Conservation (phyloP, 306 rosid species). For the Crataegus laevigata region DNA sequence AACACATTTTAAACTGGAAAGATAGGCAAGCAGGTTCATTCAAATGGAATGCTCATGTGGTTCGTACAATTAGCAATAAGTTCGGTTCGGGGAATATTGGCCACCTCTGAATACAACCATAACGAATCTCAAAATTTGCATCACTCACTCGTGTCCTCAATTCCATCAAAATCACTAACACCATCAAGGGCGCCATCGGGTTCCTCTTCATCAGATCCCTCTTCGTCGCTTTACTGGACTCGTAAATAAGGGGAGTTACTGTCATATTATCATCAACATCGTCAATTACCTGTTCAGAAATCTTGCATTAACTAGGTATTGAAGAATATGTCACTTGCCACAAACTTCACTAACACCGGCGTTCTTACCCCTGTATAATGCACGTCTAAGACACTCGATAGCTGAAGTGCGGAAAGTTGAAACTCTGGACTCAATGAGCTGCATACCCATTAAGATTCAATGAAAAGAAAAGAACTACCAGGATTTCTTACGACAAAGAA, state of each 20-base stretch:
- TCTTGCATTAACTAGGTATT: background rate
- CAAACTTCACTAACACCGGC: background rate
- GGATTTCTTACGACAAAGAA: background rate
- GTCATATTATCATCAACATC: constrained; percentile 32
- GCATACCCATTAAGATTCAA: constrained; percentile 16
- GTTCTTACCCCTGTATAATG: constrained; percentile 49
- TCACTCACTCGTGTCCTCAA: constrained; percentile 35
- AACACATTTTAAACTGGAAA: background rate
- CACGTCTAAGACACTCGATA: constrained; percentile 62
- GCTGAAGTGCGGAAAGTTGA: constrained; percentile 61
- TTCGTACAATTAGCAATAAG: background rate
- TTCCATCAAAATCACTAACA: constrained; percentile 39
- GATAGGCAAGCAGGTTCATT: background rate
- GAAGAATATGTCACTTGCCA: background rate
- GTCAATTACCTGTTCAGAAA: constrained; percentile 42
- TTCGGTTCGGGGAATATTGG: background rate
- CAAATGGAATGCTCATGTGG: background rate
- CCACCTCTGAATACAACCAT: background rate
- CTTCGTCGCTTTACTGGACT: constrained; percentile 56
- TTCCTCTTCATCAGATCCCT: constrained; percentile 29
- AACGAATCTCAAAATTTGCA: background rate
- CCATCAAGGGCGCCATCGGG: constrained; percentile 31
- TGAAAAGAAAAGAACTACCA: background rate
- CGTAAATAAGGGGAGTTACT: constrained; percentile 41
- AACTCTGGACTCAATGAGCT: constrained; percentile 73